Evolutionary conservation across 1,139 yeast genomes (phyloP).

Genomic region (Barnettozyma hawaiiensis): DNA sequence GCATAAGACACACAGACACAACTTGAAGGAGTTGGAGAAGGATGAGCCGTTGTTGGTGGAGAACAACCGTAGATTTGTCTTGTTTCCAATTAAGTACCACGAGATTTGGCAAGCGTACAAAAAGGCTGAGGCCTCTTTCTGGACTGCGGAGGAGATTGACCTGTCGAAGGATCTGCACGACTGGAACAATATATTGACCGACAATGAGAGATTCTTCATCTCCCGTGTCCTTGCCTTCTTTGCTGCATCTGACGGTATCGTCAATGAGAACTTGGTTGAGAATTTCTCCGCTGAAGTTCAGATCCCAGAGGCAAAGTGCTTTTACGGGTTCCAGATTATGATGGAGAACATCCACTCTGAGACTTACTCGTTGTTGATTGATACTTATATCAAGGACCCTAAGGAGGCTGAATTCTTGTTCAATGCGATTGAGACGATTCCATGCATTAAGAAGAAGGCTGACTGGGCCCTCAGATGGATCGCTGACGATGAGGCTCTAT

Average conservation of each 20-base stretch:
- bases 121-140: slow-evolving; percentile 97
- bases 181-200: slow-evolving; percentile 81
- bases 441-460: slow-evolving; percentile 92
- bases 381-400: slow-evolving; percentile 92
- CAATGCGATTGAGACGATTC: slow-evolving; percentile 91
- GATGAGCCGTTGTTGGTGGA: slow-evolving; percentile 87
- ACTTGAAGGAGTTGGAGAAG: slow-evolving; percentile 68
- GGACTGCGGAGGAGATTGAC: slow-evolving; percentile 99
- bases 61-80: slow-evolving; percentile 84
- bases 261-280: slow-evolving; percentile 94
- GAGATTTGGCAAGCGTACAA: slow-evolving; percentile 99
- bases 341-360: slow-evolving; percentile 99
- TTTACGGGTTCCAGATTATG: slow-evolving; percentile 99
- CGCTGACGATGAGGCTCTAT: slow-evolving; percentile 75
- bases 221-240: slow-evolving; percentile 95
- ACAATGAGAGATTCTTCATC: slow-evolving; percentile 85
- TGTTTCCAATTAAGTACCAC: slow-evolving; percentile 95
- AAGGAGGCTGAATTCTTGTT: slow-evolving; percentile 83
- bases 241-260: slow-evolving; percentile 97
- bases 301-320: slow-evolving; percentile 96
- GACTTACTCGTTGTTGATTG: slow-evolving; percentile 90
- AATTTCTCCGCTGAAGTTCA: slow-evolving; percentile 97
- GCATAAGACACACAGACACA: slow-evolving; percentile 66
- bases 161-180: slow-evolving; percentile 84
- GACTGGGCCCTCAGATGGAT: slow-evolving; percentile 99